Conservation (phyloP, 2,329 filamentous ascomycete species). For the Tolypocladium ovalisporum region DNA sequence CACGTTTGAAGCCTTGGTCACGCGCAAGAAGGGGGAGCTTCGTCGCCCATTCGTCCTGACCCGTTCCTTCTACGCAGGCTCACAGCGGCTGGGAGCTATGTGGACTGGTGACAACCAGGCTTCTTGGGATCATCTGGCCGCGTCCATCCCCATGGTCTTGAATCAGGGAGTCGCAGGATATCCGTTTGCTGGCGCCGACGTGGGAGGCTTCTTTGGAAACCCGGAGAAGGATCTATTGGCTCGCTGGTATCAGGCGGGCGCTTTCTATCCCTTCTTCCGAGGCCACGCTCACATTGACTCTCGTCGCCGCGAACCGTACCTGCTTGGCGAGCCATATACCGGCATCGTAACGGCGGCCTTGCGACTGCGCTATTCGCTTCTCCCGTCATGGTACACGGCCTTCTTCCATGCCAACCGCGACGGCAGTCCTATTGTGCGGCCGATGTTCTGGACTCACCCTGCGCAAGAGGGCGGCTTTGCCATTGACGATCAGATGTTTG, state of each 20-base stretch:
- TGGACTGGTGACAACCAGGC: slow-evolving; percentile 99
- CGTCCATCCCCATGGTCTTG: slow-evolving; percentile 83
- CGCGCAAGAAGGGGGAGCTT: slow-evolving; percentile 76
- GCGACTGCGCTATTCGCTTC: slow-evolving; percentile 75
- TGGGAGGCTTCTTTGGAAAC: slow-evolving; percentile 97
- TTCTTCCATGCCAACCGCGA: slow-evolving; percentile 81
- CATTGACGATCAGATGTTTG: slow-evolving; percentile 86
- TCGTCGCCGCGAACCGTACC: slow-evolving; percentile 85
- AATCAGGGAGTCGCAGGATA: slow-evolving; percentile 88
- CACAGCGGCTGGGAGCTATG: slow-evolving; percentile 86
- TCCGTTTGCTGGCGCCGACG: slow-evolving; percentile 89
- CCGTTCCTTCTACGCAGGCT: slow-evolving; percentile 83
- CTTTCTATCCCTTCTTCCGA: slow-evolving; percentile 97
- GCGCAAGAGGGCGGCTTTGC: slow-evolving; percentile 76
- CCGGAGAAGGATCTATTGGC: slow-evolving; percentile 84
- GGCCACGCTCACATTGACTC: slow-evolving; percentile 95
- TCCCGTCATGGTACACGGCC: slow-evolving; percentile 93
- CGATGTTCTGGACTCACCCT: slow-evolving; percentile 89
- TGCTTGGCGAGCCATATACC: slow-evolving; percentile 74
- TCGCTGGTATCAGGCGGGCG: slow-evolving; percentile 92
- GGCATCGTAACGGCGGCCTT: slow-evolving; percentile 80
- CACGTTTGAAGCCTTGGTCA: slow-evolving; percentile 73
- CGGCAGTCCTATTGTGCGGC: slow-evolving; percentile 78
- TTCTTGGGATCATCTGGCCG: slow-evolving; percentile 81
- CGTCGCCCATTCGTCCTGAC: slow-evolving; percentile 88